phyloP scores from a whole-genome alignment of 2,329 filamentous ascomycete genomes.

The Fusarium denticulatum region DNA sequence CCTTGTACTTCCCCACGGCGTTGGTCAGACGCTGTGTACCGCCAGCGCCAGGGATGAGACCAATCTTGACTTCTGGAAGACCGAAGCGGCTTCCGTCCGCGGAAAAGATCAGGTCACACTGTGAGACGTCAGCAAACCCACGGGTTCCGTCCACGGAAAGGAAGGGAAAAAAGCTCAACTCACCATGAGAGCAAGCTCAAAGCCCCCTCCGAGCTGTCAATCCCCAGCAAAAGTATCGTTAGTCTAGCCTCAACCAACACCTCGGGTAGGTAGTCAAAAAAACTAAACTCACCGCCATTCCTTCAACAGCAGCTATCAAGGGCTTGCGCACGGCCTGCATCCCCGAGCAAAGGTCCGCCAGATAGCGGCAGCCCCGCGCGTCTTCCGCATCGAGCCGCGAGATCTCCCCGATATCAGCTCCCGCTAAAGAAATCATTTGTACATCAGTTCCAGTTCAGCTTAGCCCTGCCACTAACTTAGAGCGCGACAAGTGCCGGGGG shows the following conservation, averaged over 20 bases:
- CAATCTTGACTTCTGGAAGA: conserved; percentile 53
- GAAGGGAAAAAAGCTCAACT: conserved; percentile 15
- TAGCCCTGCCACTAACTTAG: neutral
- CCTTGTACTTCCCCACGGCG: conserved; percentile 54
- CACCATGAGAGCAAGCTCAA: conserved; percentile 60
- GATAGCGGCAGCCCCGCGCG: conserved; percentile 48
- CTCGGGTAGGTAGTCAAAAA: neutral
- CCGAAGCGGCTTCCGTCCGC: conserved; percentile 51
- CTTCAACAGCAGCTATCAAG: conserved; percentile 60
- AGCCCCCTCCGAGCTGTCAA: conserved; percentile 59
- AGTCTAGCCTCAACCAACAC: neutral
- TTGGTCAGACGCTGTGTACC: conserved; percentile 54
- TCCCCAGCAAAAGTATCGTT: conserved; percentile 1
- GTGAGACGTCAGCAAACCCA: neutral
- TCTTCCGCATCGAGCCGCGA: conserved; percentile 46
- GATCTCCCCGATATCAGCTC: conserved; percentile 51
- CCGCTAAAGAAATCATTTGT: conserved; percentile 37
- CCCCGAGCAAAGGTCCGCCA: conserved; percentile 54
- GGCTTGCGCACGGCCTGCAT: conserved; percentile 54
- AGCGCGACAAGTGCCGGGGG: conserved; percentile 16
- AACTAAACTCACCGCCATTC: conserved; percentile 56
- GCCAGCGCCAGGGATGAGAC: conserved; percentile 54
- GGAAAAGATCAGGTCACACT: conserved; percentile 54
- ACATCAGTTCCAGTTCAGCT: conserved; percentile 20
- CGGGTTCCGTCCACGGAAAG: conserved; percentile 2